Evolutionary conservation across 306 rosid species (phyloP), one percentile per base, ranked within the genome.

Genomic region (Nissolia schottii): DNA sequence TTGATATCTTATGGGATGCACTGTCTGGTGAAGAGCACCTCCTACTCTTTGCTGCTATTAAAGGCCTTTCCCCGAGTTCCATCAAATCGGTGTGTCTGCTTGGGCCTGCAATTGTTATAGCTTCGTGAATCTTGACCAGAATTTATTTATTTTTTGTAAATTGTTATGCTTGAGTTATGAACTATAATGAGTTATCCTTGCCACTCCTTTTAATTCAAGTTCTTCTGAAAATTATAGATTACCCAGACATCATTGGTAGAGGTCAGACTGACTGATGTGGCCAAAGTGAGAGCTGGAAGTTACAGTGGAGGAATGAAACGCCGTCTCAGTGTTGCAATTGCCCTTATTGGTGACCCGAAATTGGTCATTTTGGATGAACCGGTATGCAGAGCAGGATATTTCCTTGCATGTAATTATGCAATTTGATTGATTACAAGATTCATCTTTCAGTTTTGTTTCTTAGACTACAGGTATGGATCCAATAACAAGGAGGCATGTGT

Each of bases 381-480:
- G 75, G 97, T 93, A 89, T 10, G 81, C 35, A 65, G 27, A 74
- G 53, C 25, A 20, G 65, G 58, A 73, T 56, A 27, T 37, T 23
- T 55, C 35, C 27, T 67, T 24, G 70, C 27, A 20, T 19, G 40
- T n/a, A 23, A 81, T 51, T 43, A 66, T 64, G 60, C 45, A 55
- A 37, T 80, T 50, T 13, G 73, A 16, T 31, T 32, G 56, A n/a
- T 74, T 57, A 13, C 68, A 20, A 64, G 25, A 63, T 80, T 87
- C 59, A 60, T 73, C 34, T 32, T 55, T 15, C 23, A 8, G 43
- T 72, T 55, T 59, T 53, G 67, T 56, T 70, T 3, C 74, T 49
- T 76, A 91, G 97, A 89, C 98, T 67, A 89, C 98, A 29, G 96
- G 98, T 56, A 89, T 86, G 92, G 98, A 91, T 87, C 97, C 98